These are phyloP conservation scores for Venturiaceae sp. DNA, from an alignment of 2,329 filamentous ascomycete genomes.

Conservation along the genomic window DNA sequence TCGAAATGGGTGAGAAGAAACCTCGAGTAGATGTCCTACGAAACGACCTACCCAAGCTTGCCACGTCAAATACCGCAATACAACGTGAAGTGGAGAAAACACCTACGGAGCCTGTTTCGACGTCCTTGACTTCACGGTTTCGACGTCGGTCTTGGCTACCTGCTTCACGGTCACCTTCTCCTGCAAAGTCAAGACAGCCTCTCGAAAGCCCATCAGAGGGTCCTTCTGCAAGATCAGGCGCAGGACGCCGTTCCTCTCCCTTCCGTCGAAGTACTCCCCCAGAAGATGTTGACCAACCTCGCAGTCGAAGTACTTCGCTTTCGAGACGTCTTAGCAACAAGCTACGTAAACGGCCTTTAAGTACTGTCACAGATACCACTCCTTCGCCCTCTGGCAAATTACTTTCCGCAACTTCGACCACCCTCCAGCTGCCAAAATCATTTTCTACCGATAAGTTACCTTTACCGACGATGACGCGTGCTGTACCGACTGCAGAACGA, in stretches of 20 bases:
- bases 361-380: background rate
- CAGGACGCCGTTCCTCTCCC: background rate
- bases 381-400: background rate
- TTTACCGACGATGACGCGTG: constrained; percentile 21
- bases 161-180: constrained; percentile 7
- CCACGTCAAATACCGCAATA: background rate
- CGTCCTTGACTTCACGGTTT: constrained; percentile 3
- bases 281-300: background rate
- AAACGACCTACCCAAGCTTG: constrained; percentile 4
- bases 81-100: background rate
- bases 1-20: background rate
- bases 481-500: constrained; percentile 22
- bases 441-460: constrained; percentile 39
- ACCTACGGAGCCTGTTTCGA: background rate
- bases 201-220: background rate
- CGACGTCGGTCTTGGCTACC: constrained; percentile 8
- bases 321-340: constrained; percentile 3
- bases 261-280: background rate
- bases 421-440: constrained; percentile 30
- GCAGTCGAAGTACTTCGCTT: constrained; percentile 5
- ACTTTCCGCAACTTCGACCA: constrained; percentile 5
- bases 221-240: background rate
- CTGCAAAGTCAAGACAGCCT: background rate
- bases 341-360: constrained; percentile 3
- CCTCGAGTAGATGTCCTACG: background rate